Evolutionary conservation across 1,139 yeast genomes (phyloP).

Genomic region (Torulaspora globosa): DNA sequence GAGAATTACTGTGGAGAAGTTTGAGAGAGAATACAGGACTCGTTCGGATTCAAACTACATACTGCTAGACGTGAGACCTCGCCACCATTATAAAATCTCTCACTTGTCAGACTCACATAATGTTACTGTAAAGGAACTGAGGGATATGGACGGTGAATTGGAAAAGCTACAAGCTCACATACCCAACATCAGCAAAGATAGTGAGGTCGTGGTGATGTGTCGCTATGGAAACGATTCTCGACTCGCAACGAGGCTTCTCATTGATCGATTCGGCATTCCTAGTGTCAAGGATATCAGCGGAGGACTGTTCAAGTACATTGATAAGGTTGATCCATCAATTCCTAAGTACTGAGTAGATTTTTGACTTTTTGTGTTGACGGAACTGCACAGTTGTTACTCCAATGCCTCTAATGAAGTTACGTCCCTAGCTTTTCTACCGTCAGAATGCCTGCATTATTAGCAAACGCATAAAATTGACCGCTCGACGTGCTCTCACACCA

Average conservation of each 20-base stretch:
- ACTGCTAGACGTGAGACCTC: slow-evolving; percentile 77
- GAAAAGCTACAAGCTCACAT: slow-evolving; percentile 21
- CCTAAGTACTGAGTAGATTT: slow-evolving; percentile 55
- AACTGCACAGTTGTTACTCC: neutral
- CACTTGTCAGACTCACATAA: slow-evolving; percentile 57
- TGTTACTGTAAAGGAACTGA: slow-evolving; percentile 54
- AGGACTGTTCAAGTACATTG: slow-evolving; percentile 72
- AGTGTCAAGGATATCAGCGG: slow-evolving; percentile 69
- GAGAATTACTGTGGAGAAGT: slow-evolving; percentile 51
- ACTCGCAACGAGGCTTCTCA: slow-evolving; percentile 57
- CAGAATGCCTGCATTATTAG: slow-evolving; percentile 61
- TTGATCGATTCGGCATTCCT: slow-evolving; percentile 45
- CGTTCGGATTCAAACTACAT: slow-evolving; percentile 28
- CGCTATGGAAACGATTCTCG: slow-evolving; percentile 92
- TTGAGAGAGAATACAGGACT: slow-evolving; percentile 27
- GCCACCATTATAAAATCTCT: slow-evolving; percentile 68
- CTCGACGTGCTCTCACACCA: slow-evolving; percentile 57
- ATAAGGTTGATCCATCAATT: slow-evolving; percentile 52
- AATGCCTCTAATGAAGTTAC: neutral
- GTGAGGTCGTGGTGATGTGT: slow-evolving; percentile 49
- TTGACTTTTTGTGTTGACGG: neutral
- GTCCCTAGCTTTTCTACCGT: slow-evolving; percentile 54
- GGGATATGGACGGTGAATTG: slow-evolving; percentile 38
- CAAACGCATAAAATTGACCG: slow-evolving; percentile 62
- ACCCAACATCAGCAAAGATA: slow-evolving; percentile 23